Base-by-base conservation (phyloP, 768 basidiomycete species). In the Amanita pallidorosea region DNA sequence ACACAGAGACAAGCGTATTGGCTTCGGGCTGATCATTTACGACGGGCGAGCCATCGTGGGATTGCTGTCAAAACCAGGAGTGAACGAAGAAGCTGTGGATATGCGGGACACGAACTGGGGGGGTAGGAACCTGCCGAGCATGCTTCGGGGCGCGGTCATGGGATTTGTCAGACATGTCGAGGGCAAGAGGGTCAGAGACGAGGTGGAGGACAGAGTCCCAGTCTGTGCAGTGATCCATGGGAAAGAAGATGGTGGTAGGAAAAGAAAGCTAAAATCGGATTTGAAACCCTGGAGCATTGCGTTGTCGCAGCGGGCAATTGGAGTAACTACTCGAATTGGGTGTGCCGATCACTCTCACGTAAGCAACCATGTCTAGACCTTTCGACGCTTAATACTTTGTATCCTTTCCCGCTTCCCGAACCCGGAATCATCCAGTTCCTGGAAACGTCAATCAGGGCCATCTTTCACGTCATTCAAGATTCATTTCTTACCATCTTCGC, bases 351-450 rank as follows among this genome's bases (percentile, higher is more conserved):
- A 15, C 3, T 34, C 46, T 33, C 33, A 13, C 33, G 33, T 33
- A 33, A 33, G 33, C 33, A 15, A 12, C 27, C 11, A 15, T 37
- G 46, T 59, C 54, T 47, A 41, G 53, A 52, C 43, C 44, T 36
- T 52, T 53, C 60, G 58, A 59, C 66, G 58, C 55, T 93, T 93
- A 45, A 81, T 71, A 62, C 71, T 76, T 61, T 93, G 80, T 35
- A 89, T 84, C 66, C 85, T 82, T 66, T 95, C 90, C 49, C 92
- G 76, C 63, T 84, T 79, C 18, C 93, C 95, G 68, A 96, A 96
- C 54, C 85, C 78, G 15, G 89, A 85, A 56, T 91, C 88, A 56
- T 93, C 84, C 53, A 97, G 68, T 65, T 91, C 85, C 83, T 88
- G 62, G n/a, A 8, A 9, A 36, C 22, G 8, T 45, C 23, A 45